Conservation (phyloP, 352 stramenopile species). For the Peronospora belbahrii region DNA sequence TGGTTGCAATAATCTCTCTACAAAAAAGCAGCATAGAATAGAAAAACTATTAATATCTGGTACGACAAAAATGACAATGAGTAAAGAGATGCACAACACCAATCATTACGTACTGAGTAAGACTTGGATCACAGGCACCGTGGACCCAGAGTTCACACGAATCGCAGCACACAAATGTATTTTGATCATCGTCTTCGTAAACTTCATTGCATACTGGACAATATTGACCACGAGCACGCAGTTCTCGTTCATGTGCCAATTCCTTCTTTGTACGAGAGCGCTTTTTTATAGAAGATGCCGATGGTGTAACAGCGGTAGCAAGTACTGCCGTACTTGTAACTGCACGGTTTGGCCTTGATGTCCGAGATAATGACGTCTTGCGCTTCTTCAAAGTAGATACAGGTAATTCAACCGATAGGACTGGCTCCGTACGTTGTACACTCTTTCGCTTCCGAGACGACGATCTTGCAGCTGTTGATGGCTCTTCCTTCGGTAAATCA, state of each 20-base stretch:
- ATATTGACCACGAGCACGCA: constrained; percentile 76
- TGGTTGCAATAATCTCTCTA: constrained; percentile 44
- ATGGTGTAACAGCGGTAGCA: constrained; percentile 10
- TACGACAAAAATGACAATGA: too few species aligned
- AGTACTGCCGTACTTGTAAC: constrained; percentile 5
- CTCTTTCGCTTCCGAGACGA: constrained; percentile 28
- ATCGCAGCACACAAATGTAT: constrained; percentile 84
- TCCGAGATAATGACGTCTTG: constrained; percentile 18
- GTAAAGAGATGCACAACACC: too few species aligned
- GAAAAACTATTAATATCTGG: constrained; percentile 9
- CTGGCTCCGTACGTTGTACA: constrained; percentile 14
- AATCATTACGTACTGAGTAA: constrained; percentile 48
- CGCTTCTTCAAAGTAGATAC: constrained; percentile 26
- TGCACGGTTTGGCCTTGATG: constrained; percentile 14
- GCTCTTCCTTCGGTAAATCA: constrained; percentile 6
- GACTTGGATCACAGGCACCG: constrained; percentile 52
- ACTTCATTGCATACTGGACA: constrained; percentile 79
- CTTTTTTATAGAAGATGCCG: constrained; percentile 27
- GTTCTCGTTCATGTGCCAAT: constrained; percentile 56
- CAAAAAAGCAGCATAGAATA: constrained; percentile 5
- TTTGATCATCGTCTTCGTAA: constrained; percentile 83
- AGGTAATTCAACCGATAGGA: constrained; percentile 14
- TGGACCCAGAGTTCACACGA: constrained; percentile 87
- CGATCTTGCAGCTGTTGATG: constrained; percentile 7
- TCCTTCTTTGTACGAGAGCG: constrained; percentile 58